Evolutionary conservation across 352 stramenopile species (phyloP).

Genomic region (Globisporangium spiculum): DNA sequence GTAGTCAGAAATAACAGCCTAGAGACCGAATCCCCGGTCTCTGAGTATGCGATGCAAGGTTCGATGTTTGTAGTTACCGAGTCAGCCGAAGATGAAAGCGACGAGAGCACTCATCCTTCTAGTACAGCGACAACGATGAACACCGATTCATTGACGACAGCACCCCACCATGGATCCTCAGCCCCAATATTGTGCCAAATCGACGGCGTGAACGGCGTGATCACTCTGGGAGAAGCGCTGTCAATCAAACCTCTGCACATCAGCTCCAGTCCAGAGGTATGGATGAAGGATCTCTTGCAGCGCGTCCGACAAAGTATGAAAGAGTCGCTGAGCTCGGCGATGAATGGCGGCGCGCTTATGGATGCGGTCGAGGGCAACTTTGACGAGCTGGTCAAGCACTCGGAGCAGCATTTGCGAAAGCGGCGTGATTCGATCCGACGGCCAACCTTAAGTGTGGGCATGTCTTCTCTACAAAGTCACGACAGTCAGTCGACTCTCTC

Average conservation of each 20-base stretch:
- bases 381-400: slow-evolving; percentile 28
- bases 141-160: neutral
- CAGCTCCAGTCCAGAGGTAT: slow-evolving; percentile 48
- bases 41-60: neutral
- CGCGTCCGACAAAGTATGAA: slow-evolving; percentile 37
- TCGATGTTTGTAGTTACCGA: slow-evolving; percentile 13
- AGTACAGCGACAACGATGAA: neutral
- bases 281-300: slow-evolving; percentile 61
- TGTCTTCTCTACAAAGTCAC: neutral
- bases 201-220: slow-evolving; percentile 30
- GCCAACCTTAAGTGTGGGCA: neutral
- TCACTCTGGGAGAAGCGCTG: slow-evolving; percentile 27
- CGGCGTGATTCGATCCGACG: slow-evolving; percentile 9
- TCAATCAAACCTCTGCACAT: slow-evolving; percentile 40
- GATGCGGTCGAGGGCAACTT: slow-evolving; percentile 48
- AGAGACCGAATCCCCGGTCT: neutral
- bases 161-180: neutral
- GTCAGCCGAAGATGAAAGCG: slow-evolving; percentile 13
- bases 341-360: slow-evolving; percentile 34
- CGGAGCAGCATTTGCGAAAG: slow-evolving; percentile 9
- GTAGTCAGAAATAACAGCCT: neutral
- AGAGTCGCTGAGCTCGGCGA: slow-evolving; percentile 28
- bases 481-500: neutral
- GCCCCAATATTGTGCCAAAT: slow-evolving; percentile 33
- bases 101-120: neutral